Conservation (phyloP, 2,329 filamentous ascomycete species). For the Botryotinia globosa region DNA sequence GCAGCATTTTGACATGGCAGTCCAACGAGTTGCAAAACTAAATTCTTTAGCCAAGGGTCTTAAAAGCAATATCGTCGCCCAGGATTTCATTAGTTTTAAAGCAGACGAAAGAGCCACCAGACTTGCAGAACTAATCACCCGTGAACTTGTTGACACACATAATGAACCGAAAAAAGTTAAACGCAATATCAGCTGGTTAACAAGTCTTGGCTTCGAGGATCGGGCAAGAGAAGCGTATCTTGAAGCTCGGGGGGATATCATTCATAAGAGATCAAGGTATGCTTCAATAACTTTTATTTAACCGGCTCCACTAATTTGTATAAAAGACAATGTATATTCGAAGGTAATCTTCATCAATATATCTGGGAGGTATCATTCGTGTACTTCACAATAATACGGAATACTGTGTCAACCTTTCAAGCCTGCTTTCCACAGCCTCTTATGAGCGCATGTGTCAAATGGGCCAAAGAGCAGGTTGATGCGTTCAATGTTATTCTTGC, state of each 20-base stretch:
- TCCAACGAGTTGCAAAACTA: slow-evolving; percentile 79
- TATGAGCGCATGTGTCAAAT: slow-evolving; percentile 94
- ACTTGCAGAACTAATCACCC: slow-evolving; percentile 72
- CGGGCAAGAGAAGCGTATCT: slow-evolving; percentile 84
- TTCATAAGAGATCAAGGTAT: slow-evolving; percentile 80
- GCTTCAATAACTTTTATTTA: slow-evolving; percentile 26
- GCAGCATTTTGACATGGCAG: slow-evolving; percentile 82
- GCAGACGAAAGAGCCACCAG: slow-evolving; percentile 79
- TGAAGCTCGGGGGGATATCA: slow-evolving; percentile 70
- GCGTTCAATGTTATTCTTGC: slow-evolving; percentile 81
- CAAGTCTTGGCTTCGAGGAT: slow-evolving; percentile 85
- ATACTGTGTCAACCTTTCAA: slow-evolving; percentile 88
- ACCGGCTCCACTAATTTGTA: not conserved
- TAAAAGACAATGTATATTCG: slow-evolving; percentile 84
- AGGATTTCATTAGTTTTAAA: slow-evolving; percentile 90
- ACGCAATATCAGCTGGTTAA: slow-evolving; percentile 79
- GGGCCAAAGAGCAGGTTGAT: slow-evolving; percentile 95
- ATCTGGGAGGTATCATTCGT: slow-evolving; percentile 95
- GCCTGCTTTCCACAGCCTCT: slow-evolving; percentile 79
- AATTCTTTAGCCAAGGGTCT: slow-evolving; percentile 74
- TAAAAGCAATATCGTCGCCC: slow-evolving; percentile 81
- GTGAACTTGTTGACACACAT: slow-evolving; percentile 74
- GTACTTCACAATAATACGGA: slow-evolving; percentile 91
- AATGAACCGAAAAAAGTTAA: slow-evolving; percentile 74
- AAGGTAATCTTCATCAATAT: slow-evolving; percentile 87